These are phyloP conservation scores for Yamadazyma trypodendri DNA, from an alignment of 1,139 yeast genomes.

Conservation along the genomic window DNA sequence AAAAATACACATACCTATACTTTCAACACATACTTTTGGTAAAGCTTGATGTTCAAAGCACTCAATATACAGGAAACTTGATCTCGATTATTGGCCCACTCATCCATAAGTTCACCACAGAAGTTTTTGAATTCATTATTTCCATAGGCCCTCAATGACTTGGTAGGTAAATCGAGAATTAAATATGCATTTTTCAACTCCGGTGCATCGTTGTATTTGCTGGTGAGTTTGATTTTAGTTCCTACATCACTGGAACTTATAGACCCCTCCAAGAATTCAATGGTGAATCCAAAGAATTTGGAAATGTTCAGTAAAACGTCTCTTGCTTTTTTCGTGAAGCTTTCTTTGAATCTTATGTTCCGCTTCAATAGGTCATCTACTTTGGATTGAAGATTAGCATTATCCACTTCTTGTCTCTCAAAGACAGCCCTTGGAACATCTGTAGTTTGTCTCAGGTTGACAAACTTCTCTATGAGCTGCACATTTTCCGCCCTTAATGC, in stretches of 20 bases:
- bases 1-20: conserved; percentile 2
- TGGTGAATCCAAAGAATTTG: conserved; percentile 67
- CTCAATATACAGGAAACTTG: conserved; percentile 82
- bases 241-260: conserved; percentile 50
- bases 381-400: conserved; percentile 45
- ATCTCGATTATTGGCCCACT: conserved; percentile 68
- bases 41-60: conserved; percentile 67
- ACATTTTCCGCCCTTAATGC: conserved; percentile 59
- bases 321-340: conserved; percentile 67
- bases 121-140: conserved; percentile 43
- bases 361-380: conserved; percentile 57
- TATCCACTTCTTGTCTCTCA: conserved; percentile 62
- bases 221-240: conserved; percentile 59
- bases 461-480: conserved; percentile 39
- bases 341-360: conserved; percentile 57
- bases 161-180: conserved; percentile 37
- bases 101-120: conserved; percentile 57
- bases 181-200: conserved; percentile 29
- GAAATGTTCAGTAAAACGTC: conserved; percentile 72
- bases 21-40: conserved; percentile 33
- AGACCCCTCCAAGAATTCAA: conserved; percentile 67
- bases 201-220: conserved; percentile 43
- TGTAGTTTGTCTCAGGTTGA: conserved; percentile 15
- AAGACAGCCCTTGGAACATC: conserved; percentile 62
- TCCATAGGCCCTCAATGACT: conserved; percentile 42